Conservation (phyloP, 1,284 basidiomycete genomes). For the Veloboletus limbatus region DNA sequence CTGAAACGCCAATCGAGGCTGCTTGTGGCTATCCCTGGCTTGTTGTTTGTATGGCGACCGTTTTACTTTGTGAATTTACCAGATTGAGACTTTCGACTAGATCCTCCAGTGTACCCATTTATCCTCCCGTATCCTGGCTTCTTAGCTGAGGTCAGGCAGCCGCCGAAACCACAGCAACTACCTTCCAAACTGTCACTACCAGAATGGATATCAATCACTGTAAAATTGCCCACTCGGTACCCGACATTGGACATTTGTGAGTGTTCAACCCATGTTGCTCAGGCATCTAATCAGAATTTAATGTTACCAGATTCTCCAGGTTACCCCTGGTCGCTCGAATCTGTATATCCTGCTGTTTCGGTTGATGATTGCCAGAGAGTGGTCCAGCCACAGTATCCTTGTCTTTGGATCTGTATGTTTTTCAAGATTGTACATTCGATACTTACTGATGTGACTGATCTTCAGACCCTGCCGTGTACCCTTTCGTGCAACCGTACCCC, state of each 20-base stretch:
- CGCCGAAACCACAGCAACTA: slow-evolving; percentile 2
- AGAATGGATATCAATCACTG: not conserved
- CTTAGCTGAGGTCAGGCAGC: slow-evolving; percentile 7
- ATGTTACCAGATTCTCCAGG: slow-evolving; percentile 18
- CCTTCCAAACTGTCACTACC: not conserved
- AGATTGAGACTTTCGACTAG: slow-evolving; percentile 10
- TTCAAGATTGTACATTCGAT: not conserved
- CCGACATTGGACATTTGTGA: slow-evolving; percentile 26
- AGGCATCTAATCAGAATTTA: not conserved
- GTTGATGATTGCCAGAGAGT: slow-evolving; percentile 2
- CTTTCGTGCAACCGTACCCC: slow-evolving; percentile 23
- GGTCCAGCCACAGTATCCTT: slow-evolving; percentile 17
- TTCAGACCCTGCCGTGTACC: slow-evolving; percentile 20
- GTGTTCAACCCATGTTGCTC: not conserved
- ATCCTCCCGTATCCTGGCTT: slow-evolving; percentile 20
- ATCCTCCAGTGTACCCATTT: slow-evolving; percentile 24
- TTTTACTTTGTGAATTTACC: not conserved
- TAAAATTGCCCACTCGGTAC: slow-evolving; percentile 19
- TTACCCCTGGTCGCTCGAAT: slow-evolving; percentile 30
- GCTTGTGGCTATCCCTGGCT: slow-evolving; percentile 24
- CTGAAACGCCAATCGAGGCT: not conserved
- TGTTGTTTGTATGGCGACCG: slow-evolving; percentile 21
- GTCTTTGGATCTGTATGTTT: slow-evolving; percentile 21
- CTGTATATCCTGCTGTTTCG: slow-evolving; percentile 24
- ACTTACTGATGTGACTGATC: not conserved